Evolutionary conservation across 176 grass and related monocot species (phyloP).

Genomic region (Phoenix dactylifera): DNA sequence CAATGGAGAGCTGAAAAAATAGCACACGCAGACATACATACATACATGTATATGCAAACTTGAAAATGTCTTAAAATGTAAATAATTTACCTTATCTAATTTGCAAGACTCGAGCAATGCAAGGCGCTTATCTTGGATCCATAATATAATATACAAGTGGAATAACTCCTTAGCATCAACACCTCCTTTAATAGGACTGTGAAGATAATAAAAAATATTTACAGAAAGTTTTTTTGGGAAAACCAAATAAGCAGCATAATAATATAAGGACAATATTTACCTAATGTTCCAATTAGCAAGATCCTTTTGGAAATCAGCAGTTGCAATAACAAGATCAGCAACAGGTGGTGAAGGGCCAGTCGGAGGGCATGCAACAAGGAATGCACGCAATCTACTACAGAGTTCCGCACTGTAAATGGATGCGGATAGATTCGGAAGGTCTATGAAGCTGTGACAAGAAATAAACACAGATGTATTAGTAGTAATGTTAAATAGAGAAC

Average conservation of each 20-base stretch:
- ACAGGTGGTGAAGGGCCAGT: conserved; percentile 77
- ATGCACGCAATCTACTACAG: conserved; percentile 68
- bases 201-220: conserved; percentile 9
- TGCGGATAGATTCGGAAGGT: conserved; percentile 73
- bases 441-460: conserved; percentile 61
- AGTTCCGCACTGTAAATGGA: conserved; percentile 85
- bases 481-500: neutral
- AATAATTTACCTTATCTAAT: conserved; percentile 60
- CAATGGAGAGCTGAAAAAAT: too few species aligned
- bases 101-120: conserved; percentile 80
- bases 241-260: neutral
- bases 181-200: conserved; percentile 73
- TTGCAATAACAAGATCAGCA: conserved; percentile 80
- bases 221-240: neutral
- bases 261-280: conserved; percentile 33
- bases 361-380: conserved; percentile 87
- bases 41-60: too few species aligned
- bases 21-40: too few species aligned
- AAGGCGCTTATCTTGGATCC: conserved; percentile 94
- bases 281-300: conserved; percentile 89
- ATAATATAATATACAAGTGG: conserved; percentile 92
- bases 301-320: conserved; percentile 94
- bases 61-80: too few species aligned
- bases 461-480: conserved; percentile 2
- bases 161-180: conserved; percentile 98